Evolutionary conservation across 225 moss, liverwort and hornwort species (phyloP).

Genomic region (Rhytidiadelphus loreus): DNA sequence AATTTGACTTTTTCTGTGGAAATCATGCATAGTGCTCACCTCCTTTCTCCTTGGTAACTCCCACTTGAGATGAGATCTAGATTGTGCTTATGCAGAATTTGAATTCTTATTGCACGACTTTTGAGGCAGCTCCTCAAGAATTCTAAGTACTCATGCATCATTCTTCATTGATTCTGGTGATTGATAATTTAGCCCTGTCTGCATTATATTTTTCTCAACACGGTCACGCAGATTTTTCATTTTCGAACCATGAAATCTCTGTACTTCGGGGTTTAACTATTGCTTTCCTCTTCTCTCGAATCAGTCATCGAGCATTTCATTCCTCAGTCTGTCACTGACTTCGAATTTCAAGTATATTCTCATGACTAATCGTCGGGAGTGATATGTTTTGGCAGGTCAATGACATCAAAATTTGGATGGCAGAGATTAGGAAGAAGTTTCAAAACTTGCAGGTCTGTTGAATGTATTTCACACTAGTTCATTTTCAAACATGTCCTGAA

Average conservation of each 20-base stretch:
- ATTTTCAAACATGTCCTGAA: not conserved
- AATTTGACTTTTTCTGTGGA: not conserved
- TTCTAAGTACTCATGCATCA: not conserved
- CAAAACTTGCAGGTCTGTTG: slow-evolving; percentile 34
- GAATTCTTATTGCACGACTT: not conserved
- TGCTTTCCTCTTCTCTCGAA: not conserved
- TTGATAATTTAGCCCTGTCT: not conserved
- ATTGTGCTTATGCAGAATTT: not conserved
- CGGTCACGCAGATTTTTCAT: not conserved
- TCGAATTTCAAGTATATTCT: not conserved
- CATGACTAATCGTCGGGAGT: not conserved
- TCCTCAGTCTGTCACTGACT: not conserved
- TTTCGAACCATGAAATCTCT: not conserved
- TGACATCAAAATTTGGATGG: slow-evolving; percentile 39
- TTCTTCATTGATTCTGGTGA: not conserved
- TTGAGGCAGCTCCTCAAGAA: not conserved
- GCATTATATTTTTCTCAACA: not conserved
- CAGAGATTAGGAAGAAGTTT: slow-evolving; percentile 45
- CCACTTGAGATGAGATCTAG: not conserved
- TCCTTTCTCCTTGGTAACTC: not conserved
- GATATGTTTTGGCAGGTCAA: slow-evolving; percentile 18
- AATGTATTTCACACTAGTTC: not conserved
- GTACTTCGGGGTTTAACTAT: not conserved
- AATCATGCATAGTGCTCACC: not conserved
- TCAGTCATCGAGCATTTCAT: not conserved